Base-by-base conservation (phyloP, 2,329 filamentous ascomycete genomes). In the Sporothrix luriei region DNA sequence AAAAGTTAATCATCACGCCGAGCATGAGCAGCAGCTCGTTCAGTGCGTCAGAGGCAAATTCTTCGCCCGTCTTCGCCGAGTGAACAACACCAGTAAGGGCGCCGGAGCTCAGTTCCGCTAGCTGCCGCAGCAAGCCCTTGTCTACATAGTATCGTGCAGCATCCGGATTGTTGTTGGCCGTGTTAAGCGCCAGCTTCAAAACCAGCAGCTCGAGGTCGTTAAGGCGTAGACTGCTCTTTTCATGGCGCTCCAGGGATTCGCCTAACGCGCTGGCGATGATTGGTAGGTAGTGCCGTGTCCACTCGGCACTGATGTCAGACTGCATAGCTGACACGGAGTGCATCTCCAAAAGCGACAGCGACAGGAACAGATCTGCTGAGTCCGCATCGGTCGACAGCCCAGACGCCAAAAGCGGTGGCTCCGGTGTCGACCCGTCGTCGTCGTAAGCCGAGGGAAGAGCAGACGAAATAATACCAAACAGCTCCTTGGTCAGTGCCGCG, bases 1-100 rank as follows among this genome's bases (percentile, higher is more conserved):
- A 87, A 68, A 97, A 86, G 75, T 97, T 97, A 78, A 97, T 97
- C 79, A 94, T 86, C 26, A 92, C 87, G 0, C 93, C 94, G 51
- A 97, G 82, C 67, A 91, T 86, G 54, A 97, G 84, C 64, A 97
- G 86, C 16, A 97, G 83, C 64, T 87, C 85, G 73, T 97, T 90
- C 68, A 94, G 80, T 1, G 84, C 79, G 26, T 82, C 81, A 2
- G 81, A 79, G 13, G 82, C 78, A 68, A 87, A 82, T n/a, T 81
- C 79, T 38, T 83, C 82, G 59, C 81, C 82, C 6, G 80, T 79
- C 69, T 87, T 79, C 7, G 83, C 83, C 26, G 70, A 66, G 1
- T 80, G 77, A 49, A 84, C 79, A 9, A 87, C 80, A 21, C 79
- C 76, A 6, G 77, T 75, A 71, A 90, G 87, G 2, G 83, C 83